Conservation (phyloP, 2,329 filamentous ascomycete species). For the Phyllosticta citribraziliensis region DNA sequence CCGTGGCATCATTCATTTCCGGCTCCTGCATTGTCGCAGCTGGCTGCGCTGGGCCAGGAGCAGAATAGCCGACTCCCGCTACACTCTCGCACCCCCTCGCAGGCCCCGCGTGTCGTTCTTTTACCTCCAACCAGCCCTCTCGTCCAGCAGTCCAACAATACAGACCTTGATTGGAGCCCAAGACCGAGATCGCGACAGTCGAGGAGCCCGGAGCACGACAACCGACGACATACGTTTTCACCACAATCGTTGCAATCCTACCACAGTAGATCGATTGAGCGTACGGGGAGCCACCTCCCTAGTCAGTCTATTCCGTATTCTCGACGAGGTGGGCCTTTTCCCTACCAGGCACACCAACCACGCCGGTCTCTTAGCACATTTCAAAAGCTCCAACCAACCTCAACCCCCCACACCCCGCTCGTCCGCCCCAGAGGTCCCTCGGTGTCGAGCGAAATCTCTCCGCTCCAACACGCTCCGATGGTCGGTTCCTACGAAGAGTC, state of each 20-base stretch:
- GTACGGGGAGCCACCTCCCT: constrained; percentile 13
- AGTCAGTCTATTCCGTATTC: constrained; percentile 28
- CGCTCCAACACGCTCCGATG: constrained; percentile 84
- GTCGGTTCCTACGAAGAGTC: constrained; percentile 97
- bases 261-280: constrained; percentile 25
- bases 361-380: constrained; percentile 62
- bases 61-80: constrained; percentile 22
- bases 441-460: constrained; percentile 56
- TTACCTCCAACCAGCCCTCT: constrained; percentile 87
- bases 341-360: constrained; percentile 71
- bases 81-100: constrained; percentile 33
- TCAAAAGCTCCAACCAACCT: constrained; percentile 27
- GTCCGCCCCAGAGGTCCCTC: constrained; percentile 56
- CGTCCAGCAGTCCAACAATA: constrained; percentile 78
- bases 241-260: constrained; percentile 47
- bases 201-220: constrained; percentile 38
- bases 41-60: constrained; percentile 8
- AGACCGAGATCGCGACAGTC: constrained; percentile 28
- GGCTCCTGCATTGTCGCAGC: constrained; percentile 21
- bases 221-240: constrained; percentile 63
- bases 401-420: constrained; percentile 35
- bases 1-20: constrained; percentile 47
- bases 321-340: constrained; percentile 50
- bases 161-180: constrained; percentile 58
- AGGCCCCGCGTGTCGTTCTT: constrained; percentile 71